phyloP scores from a whole-genome alignment of 257 asterid species.

The Craterostigma plantagineum region DNA sequence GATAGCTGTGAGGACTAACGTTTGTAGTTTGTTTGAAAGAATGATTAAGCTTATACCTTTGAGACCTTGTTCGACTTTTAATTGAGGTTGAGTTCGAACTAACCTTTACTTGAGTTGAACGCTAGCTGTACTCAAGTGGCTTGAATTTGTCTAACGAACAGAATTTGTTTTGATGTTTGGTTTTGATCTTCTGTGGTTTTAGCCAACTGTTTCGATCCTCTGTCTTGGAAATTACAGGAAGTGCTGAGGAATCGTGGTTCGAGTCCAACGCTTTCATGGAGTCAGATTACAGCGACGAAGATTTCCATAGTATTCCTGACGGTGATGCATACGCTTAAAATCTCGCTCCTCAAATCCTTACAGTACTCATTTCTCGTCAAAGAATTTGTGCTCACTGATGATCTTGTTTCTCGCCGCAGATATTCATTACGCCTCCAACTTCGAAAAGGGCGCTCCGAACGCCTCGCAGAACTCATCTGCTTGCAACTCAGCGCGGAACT shows the following conservation, averaged over 20 bases:
- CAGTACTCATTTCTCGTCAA: neutral
- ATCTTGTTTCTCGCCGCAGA: slow-evolving; percentile 20
- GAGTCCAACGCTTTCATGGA: slow-evolving; percentile 67
- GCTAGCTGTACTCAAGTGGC: too few species aligned
- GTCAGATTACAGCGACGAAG: slow-evolving; percentile 85
- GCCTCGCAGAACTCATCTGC: slow-evolving; percentile 7
- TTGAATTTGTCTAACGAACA: too few species aligned
- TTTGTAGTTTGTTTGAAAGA: too few species aligned
- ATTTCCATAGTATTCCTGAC: slow-evolving; percentile 78
- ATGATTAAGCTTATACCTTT: too few species aligned
- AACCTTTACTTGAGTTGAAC: too few species aligned
- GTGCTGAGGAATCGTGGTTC: slow-evolving; percentile 75
- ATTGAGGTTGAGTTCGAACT: too few species aligned
- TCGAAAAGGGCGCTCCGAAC: too few species aligned
- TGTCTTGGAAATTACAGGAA: slow-evolving; percentile 26
- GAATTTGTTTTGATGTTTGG: too few species aligned
- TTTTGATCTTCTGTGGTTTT: neutral
- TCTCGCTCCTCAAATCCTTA: neutral
- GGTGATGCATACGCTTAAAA: slow-evolving; percentile 19
- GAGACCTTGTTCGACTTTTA: too few species aligned
- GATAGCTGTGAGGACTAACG: too few species aligned
- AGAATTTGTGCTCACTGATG: neutral
- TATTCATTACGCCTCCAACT: slow-evolving; percentile 5
- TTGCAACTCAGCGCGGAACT: slow-evolving; percentile 24
- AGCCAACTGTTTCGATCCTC: slow-evolving; percentile 1